Evolutionary conservation across 192 early-diverging fungal genomes (phyloP), one percentile per base, ranked within the genome.

Genomic region (Backusella morwellensis): DNA sequence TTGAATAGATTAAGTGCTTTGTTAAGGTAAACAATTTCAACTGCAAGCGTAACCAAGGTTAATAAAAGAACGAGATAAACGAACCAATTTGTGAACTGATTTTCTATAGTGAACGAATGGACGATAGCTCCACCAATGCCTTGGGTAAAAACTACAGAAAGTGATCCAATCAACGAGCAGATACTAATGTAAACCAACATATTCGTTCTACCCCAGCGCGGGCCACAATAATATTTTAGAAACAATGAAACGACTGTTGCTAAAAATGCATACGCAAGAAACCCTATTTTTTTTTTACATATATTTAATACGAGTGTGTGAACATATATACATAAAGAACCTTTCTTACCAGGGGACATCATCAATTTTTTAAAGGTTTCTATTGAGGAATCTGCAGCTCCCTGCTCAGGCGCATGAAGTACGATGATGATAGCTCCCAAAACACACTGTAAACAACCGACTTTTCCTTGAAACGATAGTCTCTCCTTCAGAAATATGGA

Each of bases 1-100:
- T 93, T 93, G 82, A 97, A 98, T 72, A 95, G 79, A 75, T 95
- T 95, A 50, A 98, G 86, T 32, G 96, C 95, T 77, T 98, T 98
- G 89, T 98, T 98, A 74, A 98, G 93, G 83, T 96, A 98, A 83
- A 96, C 95, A 87, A 97, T 95, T 84, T 98, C 95, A 8, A 94
- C 91, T 35, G 96, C 80, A 41, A 95, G 90, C 66, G 94, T 95
- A 7, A 90, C 78, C 19, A 90, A 79, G 52, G 96, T 94, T 11
- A 93, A 90, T 7, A 86, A 77, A n/a, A 92, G 88, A 59, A 98
- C 93, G 56, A 97, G 83, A 77, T 94, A 98, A 4, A 92, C 92
- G 69, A 95, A 95, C 71, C 92, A 87, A 68, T 93, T 88, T 52
- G 88, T 87, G 71, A 98, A 91, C 85, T 98, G 94, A 72, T 93